Conservation (phyloP, 805 yeast genomes). For the Metschnikowia kofuensis region DNA sequence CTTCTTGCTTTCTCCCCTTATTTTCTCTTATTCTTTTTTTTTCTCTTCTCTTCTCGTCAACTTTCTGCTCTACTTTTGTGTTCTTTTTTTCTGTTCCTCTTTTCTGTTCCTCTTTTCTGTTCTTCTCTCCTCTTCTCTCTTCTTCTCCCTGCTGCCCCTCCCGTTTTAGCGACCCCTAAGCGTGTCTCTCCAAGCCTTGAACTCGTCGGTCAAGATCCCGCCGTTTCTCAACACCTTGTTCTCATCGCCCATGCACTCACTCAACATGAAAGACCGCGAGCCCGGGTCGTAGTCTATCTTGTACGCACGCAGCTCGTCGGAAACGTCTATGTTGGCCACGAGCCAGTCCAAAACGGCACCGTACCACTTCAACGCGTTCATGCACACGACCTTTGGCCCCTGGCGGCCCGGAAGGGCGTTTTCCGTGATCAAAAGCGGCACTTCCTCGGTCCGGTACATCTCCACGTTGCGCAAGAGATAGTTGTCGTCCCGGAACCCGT, state of each 20-base stretch:
- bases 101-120: no score
- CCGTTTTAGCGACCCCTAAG: slow-evolving; percentile 1
- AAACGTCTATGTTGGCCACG: slow-evolving; percentile 45
- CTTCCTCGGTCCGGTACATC: slow-evolving; percentile 69
- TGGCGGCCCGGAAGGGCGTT: slow-evolving; percentile 37
- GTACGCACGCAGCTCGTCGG: slow-evolving; percentile 49
- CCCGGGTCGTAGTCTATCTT: slow-evolving; percentile 55
- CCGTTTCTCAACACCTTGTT: slow-evolving; percentile 20
- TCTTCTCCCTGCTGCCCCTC: background rate
- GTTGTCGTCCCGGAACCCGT: slow-evolving; percentile 82
- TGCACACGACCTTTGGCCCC: slow-evolving; percentile 58
- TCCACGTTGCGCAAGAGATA: slow-evolving; percentile 67
- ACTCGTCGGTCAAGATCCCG: slow-evolving; percentile 28
- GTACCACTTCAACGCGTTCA: slow-evolving; percentile 80
- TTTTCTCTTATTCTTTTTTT: no score
- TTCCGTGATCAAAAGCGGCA: slow-evolving; percentile 66
- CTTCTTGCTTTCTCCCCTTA: no score
- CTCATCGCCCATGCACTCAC: slow-evolving; percentile 40
- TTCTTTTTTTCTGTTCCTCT: no score
- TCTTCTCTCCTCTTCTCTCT: background rate
- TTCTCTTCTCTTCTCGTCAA: no score
- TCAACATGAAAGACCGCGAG: slow-evolving; percentile 50
- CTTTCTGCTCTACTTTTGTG: no score
- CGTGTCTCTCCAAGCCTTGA: slow-evolving; percentile 29
- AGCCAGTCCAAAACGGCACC: slow-evolving; percentile 85